phyloP scores from a whole-genome alignment of 176 grass and related monocot genomes.

The Oryza rufipogon region DNA sequence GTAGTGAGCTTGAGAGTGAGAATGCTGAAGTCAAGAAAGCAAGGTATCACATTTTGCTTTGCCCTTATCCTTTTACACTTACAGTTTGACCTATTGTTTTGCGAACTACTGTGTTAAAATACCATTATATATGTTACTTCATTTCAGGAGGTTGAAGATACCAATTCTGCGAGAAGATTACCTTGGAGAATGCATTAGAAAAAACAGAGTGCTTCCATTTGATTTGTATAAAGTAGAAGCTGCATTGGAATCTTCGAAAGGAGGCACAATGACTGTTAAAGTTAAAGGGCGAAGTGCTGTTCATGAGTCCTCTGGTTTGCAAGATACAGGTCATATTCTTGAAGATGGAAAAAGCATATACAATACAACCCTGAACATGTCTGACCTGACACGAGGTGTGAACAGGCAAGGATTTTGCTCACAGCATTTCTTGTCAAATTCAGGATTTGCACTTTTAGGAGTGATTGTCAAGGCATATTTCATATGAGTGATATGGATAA shows the following conservation, averaged over 20 bases:
- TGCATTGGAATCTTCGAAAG: slow-evolving; percentile 61
- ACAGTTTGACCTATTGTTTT: slow-evolving; percentile 30
- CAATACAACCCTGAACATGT: slow-evolving; percentile 95
- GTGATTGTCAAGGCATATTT: no score
- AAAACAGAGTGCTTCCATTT: slow-evolving; percentile 77
- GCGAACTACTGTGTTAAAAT: slow-evolving; percentile 5
- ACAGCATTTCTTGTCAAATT: slow-evolving; percentile 21
- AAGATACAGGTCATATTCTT: slow-evolving; percentile 93
- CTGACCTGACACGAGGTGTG: slow-evolving; percentile 86
- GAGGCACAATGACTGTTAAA: slow-evolving; percentile 83
- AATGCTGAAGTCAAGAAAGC: slow-evolving; percentile 85
- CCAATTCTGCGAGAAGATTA: slow-evolving; percentile 81
- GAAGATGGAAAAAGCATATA: slow-evolving; percentile 92
- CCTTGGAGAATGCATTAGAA: slow-evolving; percentile 67
- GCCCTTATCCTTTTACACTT: slow-evolving; percentile 1
- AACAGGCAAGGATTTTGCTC: slow-evolving; percentile 69
- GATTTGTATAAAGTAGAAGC: slow-evolving; percentile 77
- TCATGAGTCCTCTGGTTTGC: slow-evolving; percentile 92
- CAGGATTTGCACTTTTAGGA: background rate
- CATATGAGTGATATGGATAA: background rate
- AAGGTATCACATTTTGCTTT: slow-evolving; percentile 51
- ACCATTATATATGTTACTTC: slow-evolving; percentile 26
- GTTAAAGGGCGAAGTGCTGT: slow-evolving; percentile 96
- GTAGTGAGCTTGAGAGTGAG: slow-evolving; percentile 61
- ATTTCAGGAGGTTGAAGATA: slow-evolving; percentile 89